Evolutionary conservation across 495 filamentous ascomycete genomes (phyloP).

Genomic region (Penicillium salamii): DNA sequence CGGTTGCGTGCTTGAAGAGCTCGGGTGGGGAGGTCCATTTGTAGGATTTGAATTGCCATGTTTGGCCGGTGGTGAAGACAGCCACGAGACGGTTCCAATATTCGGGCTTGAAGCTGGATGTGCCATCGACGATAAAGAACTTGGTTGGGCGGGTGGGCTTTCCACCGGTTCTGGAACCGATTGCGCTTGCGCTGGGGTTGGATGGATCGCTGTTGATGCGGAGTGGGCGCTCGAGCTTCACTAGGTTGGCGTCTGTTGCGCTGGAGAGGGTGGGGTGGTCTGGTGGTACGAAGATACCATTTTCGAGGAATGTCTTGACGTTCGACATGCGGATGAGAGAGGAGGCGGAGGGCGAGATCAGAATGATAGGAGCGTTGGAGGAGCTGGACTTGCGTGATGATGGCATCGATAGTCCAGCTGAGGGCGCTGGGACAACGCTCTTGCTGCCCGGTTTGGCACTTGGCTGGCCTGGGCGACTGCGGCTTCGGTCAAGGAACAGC

Average conservation of each 20-base stretch:
- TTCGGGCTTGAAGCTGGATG: constrained; percentile 93
- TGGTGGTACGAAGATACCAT: constrained; percentile 75
- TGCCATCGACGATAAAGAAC: constrained; percentile 87
- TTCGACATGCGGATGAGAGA: constrained; percentile 97
- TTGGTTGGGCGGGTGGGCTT: constrained; percentile 70
- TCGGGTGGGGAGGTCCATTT: constrained; percentile 90
- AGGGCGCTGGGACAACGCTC: constrained; percentile 37
- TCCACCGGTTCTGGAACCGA: constrained; percentile 18
- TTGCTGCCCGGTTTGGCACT: constrained; percentile 43
- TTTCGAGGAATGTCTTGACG: constrained; percentile 91
- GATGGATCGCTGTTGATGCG: constrained; percentile 57
- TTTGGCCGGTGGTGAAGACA: constrained; percentile 96
- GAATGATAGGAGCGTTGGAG: constrained; percentile 84
- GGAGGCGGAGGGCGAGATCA: constrained; percentile 96
- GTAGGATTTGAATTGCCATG: constrained; percentile 98
- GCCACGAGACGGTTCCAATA: constrained; percentile 96
- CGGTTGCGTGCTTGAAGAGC: constrained; percentile 81
- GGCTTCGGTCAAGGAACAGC: constrained; percentile 68
- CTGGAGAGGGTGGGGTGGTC: constrained; percentile 60
- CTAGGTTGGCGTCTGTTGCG: constrained; percentile 65
- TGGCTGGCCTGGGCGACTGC: constrained; percentile 39
- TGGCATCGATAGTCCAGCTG: constrained; percentile 38
- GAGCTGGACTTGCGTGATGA: constrained; percentile 50
- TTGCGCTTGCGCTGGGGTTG: constrained; percentile 23
- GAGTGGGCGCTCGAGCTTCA: constrained; percentile 76